These are phyloP conservation scores for Echria macrotheca DNA, from an alignment of 495 filamentous ascomycete genomes.

Conservation along the genomic window DNA sequence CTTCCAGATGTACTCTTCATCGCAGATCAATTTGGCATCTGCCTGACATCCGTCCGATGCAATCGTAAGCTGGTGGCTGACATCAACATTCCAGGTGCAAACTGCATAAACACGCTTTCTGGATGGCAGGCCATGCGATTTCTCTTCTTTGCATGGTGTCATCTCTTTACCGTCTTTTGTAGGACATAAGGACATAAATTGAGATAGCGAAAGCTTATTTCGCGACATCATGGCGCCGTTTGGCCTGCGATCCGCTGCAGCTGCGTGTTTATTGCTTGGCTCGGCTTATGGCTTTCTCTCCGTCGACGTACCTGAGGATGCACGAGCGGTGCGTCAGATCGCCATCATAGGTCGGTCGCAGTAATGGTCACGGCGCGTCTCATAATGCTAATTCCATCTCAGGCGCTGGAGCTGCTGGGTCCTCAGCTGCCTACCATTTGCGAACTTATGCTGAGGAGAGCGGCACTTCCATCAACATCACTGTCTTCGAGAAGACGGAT, in stretches of 20 bases:
- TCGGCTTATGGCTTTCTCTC: not conserved
- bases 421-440: conserved; percentile 81
- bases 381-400: too few relatives aligned
- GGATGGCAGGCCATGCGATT: too few relatives aligned
- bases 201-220: too few relatives aligned
- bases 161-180: not conserved
- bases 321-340: conserved; percentile 28
- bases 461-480: conserved; percentile 61
- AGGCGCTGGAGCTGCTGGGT: conserved; percentile 89
- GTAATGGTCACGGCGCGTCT: too few relatives aligned
- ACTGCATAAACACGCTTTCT: too few relatives aligned
- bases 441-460: conserved; percentile 57
- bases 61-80: not conserved
- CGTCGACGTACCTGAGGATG: not conserved
- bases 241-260: not conserved
- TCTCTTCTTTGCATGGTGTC: not conserved
- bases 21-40: too few relatives aligned
- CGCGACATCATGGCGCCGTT: not conserved
- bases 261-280: not conserved
- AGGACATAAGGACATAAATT: too few relatives aligned
- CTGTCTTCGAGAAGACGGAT: conserved; percentile 75
- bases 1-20: not conserved
- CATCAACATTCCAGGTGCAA: not conserved
- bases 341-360: conserved; percentile 40
- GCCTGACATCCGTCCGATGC: too few relatives aligned